Percentiles rank a stretch among this genome's conserved stretches.
These are phyloP conservation scores for Thuja plicata DNA, from an alignment of 83 land plant genomes.

Conservation along the genomic window DNA sequence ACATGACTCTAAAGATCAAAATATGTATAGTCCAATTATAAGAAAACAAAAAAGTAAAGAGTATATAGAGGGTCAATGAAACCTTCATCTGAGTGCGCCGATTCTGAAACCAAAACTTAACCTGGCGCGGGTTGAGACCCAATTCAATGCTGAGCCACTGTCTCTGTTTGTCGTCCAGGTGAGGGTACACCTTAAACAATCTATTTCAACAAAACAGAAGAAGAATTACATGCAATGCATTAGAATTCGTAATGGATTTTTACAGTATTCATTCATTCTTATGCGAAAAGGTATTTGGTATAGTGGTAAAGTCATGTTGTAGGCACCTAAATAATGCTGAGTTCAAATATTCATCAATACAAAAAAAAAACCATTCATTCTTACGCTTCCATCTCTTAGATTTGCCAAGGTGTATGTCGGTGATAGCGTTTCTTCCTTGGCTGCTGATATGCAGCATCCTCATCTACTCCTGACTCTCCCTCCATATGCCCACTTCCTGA, in stretches of 20 bases:
- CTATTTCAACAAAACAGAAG: not conserved
- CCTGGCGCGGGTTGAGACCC: constrained; percentile 65
- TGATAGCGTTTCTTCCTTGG: constrained; percentile 59
- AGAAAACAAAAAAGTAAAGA: too few relatives aligned
- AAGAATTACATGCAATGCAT: not conserved
- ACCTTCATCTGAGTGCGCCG: constrained; percentile 12
- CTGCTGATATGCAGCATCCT: constrained; percentile 15
- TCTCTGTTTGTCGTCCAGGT: constrained; percentile 81
- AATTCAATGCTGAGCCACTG: constrained; percentile 64
- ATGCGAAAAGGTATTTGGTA: too few relatives aligned
- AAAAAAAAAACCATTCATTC: too few relatives aligned
- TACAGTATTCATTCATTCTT: not conserved
- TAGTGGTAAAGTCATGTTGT: too few relatives aligned
- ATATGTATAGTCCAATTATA: too few relatives aligned
- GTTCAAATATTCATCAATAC: too few relatives aligned
- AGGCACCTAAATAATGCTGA: too few relatives aligned
- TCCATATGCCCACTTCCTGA: constrained; percentile 24
- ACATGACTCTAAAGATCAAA: too few relatives aligned
- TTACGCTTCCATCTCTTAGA: constrained; percentile 69
- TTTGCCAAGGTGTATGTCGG: constrained; percentile 74
- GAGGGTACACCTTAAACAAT: constrained; percentile 75
- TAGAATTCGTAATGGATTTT: not conserved
- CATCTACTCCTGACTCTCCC: constrained; percentile 40
- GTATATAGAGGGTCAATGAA: too few relatives aligned
- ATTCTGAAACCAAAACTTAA: constrained; percentile 86